Evolutionary conservation across 345 rosid species (phyloP), one percentile per base, ranked within the genome.

Genomic region (Salix suchowensis): DNA sequence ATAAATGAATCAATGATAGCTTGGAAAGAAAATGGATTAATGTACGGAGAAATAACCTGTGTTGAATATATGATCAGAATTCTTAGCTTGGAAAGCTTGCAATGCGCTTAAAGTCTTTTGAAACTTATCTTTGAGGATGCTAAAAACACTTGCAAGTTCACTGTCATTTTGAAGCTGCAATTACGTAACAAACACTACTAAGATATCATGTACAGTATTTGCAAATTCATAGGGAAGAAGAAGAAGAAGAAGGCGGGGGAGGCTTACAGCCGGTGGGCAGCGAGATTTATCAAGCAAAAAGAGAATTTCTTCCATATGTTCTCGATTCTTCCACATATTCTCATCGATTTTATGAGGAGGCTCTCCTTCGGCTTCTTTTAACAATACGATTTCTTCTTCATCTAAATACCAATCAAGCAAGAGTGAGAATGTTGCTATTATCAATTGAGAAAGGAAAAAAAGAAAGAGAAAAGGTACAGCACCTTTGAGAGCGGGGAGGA

Each of bases 241-340:
- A 4, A 52, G 26, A 24, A 24, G 26, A 36, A 19, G 6, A 58
- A 12, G 46, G 10, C 21, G 8, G 16, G 13, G 48, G 34, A 68
- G 67, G 71, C 83, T 80, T 83, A 91, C 98, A 72, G 78, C 61
- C 13, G 77, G 36, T 16, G 98, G 98, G 92, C 92, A 91, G 73
- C 76, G 89, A 37, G 93, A 85, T 76, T 81, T 84, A 64, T 88
- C 88, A 46, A 93, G 91, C 78, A 95, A 83, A 84, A 84, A 91
- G 36, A 93, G 46, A 67, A 93, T 89, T 87, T 95, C 97, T 76
- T 95, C 97, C 82, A 95, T 83, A 71, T 89, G 93, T 80, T 91
- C 97, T 60, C 97, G 86, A 81, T 95, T 93, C 88, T 88, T 95
- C 97, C 98, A 95, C 93, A 95, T 87, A 86, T 95, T 95, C 86